phyloP scores from a whole-genome alignment of 1,284 basidiomycete species.

The Blastosporella zonata region DNA sequence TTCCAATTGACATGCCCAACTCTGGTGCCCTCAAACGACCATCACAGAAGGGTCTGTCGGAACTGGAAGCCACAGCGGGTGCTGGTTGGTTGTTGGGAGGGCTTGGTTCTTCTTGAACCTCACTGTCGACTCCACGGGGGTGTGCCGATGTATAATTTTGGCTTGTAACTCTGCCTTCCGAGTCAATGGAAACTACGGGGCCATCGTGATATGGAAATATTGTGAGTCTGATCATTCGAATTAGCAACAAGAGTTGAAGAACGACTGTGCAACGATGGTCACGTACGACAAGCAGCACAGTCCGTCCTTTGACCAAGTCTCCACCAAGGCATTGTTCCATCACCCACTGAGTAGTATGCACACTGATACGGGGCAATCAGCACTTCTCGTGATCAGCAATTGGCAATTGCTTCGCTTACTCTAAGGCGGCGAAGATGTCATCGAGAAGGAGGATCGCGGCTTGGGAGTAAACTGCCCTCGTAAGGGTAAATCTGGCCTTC shows the following conservation, averaged over 20 bases:
- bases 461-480: conserved; percentile 64
- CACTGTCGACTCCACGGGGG: not conserved
- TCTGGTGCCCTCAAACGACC: conserved; percentile 56
- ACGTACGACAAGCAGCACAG: conserved; percentile 69
- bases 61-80: not conserved
- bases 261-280: not conserved
- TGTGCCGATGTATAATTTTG: conserved; percentile 29
- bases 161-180: conserved; percentile 45
- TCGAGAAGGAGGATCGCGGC: conserved; percentile 63
- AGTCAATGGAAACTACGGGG: conserved; percentile 54
- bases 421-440: conserved; percentile 57
- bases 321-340: conserved; percentile 72
- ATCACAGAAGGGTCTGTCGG: conserved; percentile 13
- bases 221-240: conserved; percentile 55
- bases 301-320: conserved; percentile 63
- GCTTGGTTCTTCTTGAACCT: not conserved
- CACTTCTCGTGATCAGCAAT: not conserved
- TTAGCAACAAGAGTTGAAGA: conserved; percentile 10
- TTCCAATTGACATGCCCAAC: conserved; percentile 53
- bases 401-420: conserved; percentile 26
- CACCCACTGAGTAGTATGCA: conserved; percentile 71
- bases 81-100: not conserved
- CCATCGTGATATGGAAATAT: conserved; percentile 66
- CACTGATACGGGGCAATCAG: conserved; percentile 37
- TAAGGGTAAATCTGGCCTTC: conserved; percentile 71